Base-by-base conservation (phyloP, 2,329 filamentous ascomycete genomes). In the Fusarium luffae region DNA sequence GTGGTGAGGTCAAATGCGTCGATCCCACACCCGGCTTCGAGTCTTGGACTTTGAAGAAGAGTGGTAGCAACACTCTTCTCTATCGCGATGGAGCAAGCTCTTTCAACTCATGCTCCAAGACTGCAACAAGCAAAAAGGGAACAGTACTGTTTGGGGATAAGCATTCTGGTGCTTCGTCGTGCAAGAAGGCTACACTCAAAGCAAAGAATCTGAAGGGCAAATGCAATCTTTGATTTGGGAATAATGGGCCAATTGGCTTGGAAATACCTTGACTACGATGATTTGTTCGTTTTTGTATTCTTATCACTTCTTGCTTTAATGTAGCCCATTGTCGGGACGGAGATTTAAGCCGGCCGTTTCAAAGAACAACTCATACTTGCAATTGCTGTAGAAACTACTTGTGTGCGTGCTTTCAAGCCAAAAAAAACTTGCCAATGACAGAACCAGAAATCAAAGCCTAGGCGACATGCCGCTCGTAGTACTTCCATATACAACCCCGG, bases 401-500 rank as follows among this genome's bases (percentile, higher is more conserved):
- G 10, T 48, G 42, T 18, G n/a, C 23, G 25, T 48, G 30, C 40
- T 19, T 13, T 25, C 23, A 34, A 43, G 23, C 7, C 4, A 18
- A 16, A 16, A 16, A 27, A 6, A 37, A 19, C 14, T 27, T 12
- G 21, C 14, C 13, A 7, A 27, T 27, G 10, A 11, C 14, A 32
- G 5, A 21, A 19, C 19, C 23, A 8, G 21, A 8, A 7, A 19
- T 77, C 58, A 78, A 21, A 77, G 69, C 61, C 74, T 77, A 2
- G 74, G 58, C 5, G 57, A 50, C 3, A 62, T 61, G 19, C 62
- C 59, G 8, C 42, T 59, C 6, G 28, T 30, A 7, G 57, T 49
- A 1, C n/a, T 56, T 11, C 81, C 81, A 34, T 82, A 83, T 3
- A 82, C 80, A 51, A 82, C 77, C 2, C 63, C 74, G 11, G 72